These are phyloP conservation scores for Pythium guiyangense DNA, from an alignment of 352 stramenopile genomes.

Conservation along the genomic window DNA sequence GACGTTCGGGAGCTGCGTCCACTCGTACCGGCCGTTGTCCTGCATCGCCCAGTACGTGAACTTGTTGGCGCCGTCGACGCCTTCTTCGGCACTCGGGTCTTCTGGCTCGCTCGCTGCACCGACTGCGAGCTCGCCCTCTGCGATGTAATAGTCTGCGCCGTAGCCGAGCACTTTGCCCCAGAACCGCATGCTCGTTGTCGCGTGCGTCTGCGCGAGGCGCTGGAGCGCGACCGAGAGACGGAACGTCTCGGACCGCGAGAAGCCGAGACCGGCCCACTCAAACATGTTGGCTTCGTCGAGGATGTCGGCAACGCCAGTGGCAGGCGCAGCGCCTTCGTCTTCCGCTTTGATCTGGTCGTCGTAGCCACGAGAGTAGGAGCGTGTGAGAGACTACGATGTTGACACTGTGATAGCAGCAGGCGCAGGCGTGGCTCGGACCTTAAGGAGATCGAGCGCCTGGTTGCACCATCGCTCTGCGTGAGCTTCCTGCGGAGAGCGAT, in stretches of 20 bases:
- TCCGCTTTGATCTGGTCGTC: constrained; percentile 37
- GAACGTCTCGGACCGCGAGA: constrained; percentile 72
- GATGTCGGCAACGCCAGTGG: constrained; percentile 48
- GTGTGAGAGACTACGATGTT: neutral
- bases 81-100: constrained; percentile 68
- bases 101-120: constrained; percentile 40
- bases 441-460: constrained; percentile 51
- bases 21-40: constrained; percentile 74
- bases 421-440: constrained; percentile 17
- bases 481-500: constrained; percentile 27
- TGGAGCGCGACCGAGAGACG: constrained; percentile 61
- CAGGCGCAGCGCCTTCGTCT: constrained; percentile 32
- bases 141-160: constrained; percentile 77
- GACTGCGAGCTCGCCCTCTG: constrained; percentile 58
- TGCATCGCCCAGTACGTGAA: constrained; percentile 90
- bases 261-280: constrained; percentile 71
- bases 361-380: neutral
- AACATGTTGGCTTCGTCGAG: constrained; percentile 84
- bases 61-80: constrained; percentile 71
- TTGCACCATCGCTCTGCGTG: constrained; percentile 66
- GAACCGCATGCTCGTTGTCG: constrained; percentile 74
- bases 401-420: neutral
- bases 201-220: constrained; percentile 45
- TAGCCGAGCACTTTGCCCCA: constrained; percentile 86
- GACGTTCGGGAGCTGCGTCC: constrained; percentile 78